Base-by-base conservation (phyloP, 1,139 yeast species). In the Pichia sp. region DNA sequence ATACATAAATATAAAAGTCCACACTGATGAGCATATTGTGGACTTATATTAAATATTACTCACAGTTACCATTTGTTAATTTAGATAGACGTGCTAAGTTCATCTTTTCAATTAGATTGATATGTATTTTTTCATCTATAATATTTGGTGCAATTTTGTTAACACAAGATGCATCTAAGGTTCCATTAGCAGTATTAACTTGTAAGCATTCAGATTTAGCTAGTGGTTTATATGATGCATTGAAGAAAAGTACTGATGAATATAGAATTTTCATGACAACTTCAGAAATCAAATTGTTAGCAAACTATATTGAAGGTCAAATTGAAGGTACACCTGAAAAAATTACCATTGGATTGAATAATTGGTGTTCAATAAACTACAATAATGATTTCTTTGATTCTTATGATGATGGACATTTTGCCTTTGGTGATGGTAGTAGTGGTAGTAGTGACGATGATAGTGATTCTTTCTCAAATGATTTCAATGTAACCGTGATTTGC, bases 311-410 rank as follows among this genome's bases (percentile, higher is more conserved):
- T 2, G 67, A 68, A 47, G 63, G 64, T 5, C 74, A 76, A 56
- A 79, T 78, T n/a, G 65, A 67, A 7, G 56, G 61, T 30, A 76
- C 80, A 0, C 82, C 84, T 0, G 82, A 79, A 56, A 71, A 66
- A 52, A 68, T 77, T 12, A 54, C 67, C 8, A 66, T 76, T 0
- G 69, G 74, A 2, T 49, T 75, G 15, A 68, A 72, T 68, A 60
- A 63, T 43, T 76, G 77, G 70, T 79, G 83, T 58, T 67, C 63
- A 42, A 77, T 79, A 3, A 62, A 64, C 45, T 76, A 73, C 38
- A 8, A 16, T 15, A 5, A 13, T 32, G 16, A 41, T 0, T 26
- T 37, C 13, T 39, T 46, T 3, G 13, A 20, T 7, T 45, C 53
- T 55, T 24, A 26, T 27, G 35, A 45, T 13, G 26, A n/a, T 32